phyloP scores from a whole-genome alignment of 1,284 basidiomycete species.

The Tylopilus sp. region DNA sequence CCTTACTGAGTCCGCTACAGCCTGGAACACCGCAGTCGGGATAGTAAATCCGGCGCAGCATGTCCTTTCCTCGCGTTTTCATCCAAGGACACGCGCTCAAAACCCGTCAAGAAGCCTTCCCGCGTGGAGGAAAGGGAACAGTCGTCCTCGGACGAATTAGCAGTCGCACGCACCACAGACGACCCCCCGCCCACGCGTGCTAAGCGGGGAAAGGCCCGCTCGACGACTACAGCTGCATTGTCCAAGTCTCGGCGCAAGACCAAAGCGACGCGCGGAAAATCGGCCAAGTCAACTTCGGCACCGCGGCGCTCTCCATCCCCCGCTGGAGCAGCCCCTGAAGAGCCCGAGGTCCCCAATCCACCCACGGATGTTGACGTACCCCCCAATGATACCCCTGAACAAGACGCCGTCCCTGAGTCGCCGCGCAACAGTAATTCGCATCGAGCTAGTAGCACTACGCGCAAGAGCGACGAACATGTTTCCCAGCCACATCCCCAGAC shows the following conservation, averaged over 20 bases:
- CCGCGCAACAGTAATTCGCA: neutral
- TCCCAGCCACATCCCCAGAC: constrained; percentile 4
- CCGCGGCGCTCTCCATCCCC: constrained; percentile 31
- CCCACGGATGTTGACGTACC: constrained; percentile 11
- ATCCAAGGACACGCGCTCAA: constrained; percentile 22
- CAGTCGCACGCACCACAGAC: neutral
- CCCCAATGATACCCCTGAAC: neutral
- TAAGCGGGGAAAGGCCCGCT: constrained; percentile 30
- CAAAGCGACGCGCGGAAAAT: constrained; percentile 31
- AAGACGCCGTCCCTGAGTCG: neutral
- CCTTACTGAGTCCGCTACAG: constrained; percentile 47
- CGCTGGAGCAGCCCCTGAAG: constrained; percentile 1
- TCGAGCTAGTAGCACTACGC: neutral
- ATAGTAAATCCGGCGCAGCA: constrained; percentile 52
- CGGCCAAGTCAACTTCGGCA: constrained; percentile 23
- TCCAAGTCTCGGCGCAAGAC: constrained; percentile 38
- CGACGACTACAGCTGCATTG: constrained; percentile 20
- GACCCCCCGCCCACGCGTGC: constrained; percentile 23
- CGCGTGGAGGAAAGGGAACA: constrained; percentile 14
- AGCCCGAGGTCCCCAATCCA: constrained; percentile 2
- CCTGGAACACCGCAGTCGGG: constrained; percentile 73
- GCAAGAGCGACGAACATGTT: neutral
- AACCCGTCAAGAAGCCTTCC: constrained; percentile 5
- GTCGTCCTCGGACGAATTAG: constrained; percentile 27
- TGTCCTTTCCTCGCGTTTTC: constrained; percentile 65